Conservation (phyloP, 495 filamentous ascomycete genomes). For the Daldinia grandis region DNA sequence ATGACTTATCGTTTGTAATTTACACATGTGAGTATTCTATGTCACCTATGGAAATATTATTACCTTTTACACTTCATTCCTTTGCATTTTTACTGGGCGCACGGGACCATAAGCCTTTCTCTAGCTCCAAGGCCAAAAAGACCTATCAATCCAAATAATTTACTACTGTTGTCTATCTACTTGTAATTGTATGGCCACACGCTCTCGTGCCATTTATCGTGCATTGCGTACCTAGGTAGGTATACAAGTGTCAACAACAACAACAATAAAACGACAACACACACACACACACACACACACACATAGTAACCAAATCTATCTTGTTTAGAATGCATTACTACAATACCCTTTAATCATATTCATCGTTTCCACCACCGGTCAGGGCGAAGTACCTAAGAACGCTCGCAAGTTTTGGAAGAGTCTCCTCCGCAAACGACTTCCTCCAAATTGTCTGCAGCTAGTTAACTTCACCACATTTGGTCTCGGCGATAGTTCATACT, state of each 20-base stretch:
- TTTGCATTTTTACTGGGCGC: background rate
- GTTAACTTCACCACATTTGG: conserved; percentile 87
- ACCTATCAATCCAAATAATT: background rate
- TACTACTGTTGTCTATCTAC: conserved; percentile 1
- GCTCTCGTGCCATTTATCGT: conserved; percentile 14
- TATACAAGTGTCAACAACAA: background rate
- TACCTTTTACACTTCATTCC: background rate
- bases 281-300: conserved; percentile 16
- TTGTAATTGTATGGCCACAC: conserved; percentile 8
- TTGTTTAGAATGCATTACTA: conserved; percentile 53
- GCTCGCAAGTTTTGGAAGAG: conserved; percentile 83
- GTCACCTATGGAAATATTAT: background rate
- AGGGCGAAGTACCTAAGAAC: conserved; percentile 90
- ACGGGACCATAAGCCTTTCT: background rate
- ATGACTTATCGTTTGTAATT: background rate
- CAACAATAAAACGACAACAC: background rate
- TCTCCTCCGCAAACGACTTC: conserved; percentile 79
- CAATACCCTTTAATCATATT: conserved; percentile 74
- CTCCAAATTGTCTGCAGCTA: conserved; percentile 68
- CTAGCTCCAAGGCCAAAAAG: conserved; percentile 1
- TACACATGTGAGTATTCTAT: background rate
- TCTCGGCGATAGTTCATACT: conserved; percentile 92
- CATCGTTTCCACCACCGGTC: conserved; percentile 89
- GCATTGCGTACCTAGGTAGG: background rate
- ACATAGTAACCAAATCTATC: conserved; percentile 17